Percentiles rank a stretch among this genome's conserved stretches.
phyloP scores from a whole-genome alignment of 2,329 filamentous ascomycete species.

The Cladosporium cucumerinum region DNA sequence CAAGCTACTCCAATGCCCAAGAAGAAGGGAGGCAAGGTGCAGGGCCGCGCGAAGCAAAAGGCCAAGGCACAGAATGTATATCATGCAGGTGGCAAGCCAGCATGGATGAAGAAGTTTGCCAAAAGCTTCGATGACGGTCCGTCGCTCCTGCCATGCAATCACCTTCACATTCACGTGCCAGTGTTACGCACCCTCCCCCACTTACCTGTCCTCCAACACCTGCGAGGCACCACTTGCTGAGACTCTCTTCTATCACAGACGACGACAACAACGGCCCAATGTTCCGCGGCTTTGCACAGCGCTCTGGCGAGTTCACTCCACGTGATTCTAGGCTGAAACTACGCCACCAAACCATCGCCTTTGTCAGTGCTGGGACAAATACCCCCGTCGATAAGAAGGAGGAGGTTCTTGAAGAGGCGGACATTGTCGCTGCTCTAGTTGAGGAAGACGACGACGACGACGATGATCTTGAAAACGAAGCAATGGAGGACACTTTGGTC shows the following conservation, averaged over 20 bases:
- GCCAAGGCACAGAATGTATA: constrained; percentile 23
- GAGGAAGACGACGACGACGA: constrained; percentile 25
- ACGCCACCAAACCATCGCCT: constrained; percentile 54
- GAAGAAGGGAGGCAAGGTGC: constrained; percentile 25
- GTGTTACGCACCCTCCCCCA: background rate
- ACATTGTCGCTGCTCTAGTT: constrained; percentile 17
- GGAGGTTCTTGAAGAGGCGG: constrained; percentile 22
- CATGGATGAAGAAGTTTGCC: constrained; percentile 16
- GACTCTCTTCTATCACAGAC: background rate
- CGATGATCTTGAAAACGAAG: constrained; percentile 21
- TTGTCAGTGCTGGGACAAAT: constrained; percentile 58
- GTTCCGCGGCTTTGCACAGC: constrained; percentile 32
- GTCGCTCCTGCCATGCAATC: constrained; percentile 1
- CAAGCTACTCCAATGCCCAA: constrained; percentile 17
- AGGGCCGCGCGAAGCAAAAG: constrained; percentile 25
- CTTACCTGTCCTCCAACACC: background rate
- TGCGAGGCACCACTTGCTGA: constrained; percentile 6
- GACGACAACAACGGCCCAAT: constrained; percentile 8
- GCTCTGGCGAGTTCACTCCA: constrained; percentile 26
- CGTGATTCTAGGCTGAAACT: constrained; percentile 51
- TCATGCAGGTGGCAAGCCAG: background rate
- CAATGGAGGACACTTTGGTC: constrained; percentile 4
- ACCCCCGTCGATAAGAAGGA: constrained; percentile 32
- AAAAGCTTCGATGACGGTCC: constrained; percentile 14
- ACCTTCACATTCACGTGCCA: constrained; percentile 3